These are phyloP conservation scores for Fusarium pseudograminearum DNA, from an alignment of 2,329 filamentous ascomycete genomes.

Conservation along the genomic window DNA sequence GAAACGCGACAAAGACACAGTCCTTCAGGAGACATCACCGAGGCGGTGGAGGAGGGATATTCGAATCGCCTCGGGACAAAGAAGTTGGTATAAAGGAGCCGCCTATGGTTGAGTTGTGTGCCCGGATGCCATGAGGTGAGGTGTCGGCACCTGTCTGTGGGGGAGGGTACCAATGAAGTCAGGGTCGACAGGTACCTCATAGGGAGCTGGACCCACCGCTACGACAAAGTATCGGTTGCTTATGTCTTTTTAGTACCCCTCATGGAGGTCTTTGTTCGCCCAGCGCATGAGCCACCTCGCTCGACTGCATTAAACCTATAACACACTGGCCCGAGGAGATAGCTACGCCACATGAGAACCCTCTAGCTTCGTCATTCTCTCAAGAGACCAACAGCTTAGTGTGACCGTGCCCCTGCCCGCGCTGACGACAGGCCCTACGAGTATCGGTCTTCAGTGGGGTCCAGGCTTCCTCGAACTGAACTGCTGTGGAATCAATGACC, in stretches of 20 bases:
- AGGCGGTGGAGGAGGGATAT: slow-evolving; percentile 6
- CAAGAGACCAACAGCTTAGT: slow-evolving; percentile 22
- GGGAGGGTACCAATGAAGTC: slow-evolving; percentile 21
- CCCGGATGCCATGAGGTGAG: slow-evolving; percentile 26
- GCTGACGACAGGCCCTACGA: slow-evolving; percentile 36
- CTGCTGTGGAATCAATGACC: slow-evolving; percentile 35
- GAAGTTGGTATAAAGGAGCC: slow-evolving; percentile 39
- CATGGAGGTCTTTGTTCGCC: slow-evolving; percentile 8
- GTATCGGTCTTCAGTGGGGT: slow-evolving; percentile 13
- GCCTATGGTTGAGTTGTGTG: slow-evolving; percentile 31
- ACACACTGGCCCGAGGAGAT: not conserved
- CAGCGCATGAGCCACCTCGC: slow-evolving; percentile 41
- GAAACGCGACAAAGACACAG: slow-evolving; percentile 25
- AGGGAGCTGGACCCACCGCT: not conserved
- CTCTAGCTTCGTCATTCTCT: slow-evolving; percentile 39
- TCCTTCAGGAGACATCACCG: slow-evolving; percentile 22
- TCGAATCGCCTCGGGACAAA: slow-evolving; percentile 13
- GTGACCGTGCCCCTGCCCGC: slow-evolving; percentile 9
- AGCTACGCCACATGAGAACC: slow-evolving; percentile 40
- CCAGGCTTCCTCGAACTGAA: slow-evolving; percentile 27
- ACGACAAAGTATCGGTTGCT: slow-evolving; percentile 16
- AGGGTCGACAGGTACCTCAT: slow-evolving; percentile 13
- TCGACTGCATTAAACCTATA: not conserved
- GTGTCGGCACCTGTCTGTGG: slow-evolving; percentile 38
- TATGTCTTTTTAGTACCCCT: slow-evolving; percentile 18